Percentiles rank a stretch among this genome's conserved stretches.
These are phyloP conservation scores for Trichoderma breve DNA, from an alignment of 2,329 filamentous ascomycete genomes.

Conservation along the genomic window DNA sequence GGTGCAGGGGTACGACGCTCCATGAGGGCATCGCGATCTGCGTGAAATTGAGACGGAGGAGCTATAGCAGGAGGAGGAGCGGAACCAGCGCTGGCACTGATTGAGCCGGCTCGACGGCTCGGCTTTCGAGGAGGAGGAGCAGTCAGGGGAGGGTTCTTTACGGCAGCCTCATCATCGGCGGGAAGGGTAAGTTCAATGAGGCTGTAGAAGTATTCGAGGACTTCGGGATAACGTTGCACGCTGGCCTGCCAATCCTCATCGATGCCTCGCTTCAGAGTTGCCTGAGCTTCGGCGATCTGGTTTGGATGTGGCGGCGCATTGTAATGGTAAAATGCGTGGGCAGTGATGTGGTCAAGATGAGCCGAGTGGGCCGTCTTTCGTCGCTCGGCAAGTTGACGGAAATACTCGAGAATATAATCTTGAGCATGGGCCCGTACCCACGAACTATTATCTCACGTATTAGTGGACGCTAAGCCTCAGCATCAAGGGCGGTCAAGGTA, in stretches of 20 bases:
- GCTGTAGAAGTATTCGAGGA: conserved; percentile 77
- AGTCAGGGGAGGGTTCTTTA: conserved; percentile 60
- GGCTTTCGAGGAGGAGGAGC: conserved; percentile 51
- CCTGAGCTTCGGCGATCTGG: conserved; percentile 64
- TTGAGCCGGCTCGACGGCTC: conserved; percentile 39
- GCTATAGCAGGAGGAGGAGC: conserved; percentile 18
- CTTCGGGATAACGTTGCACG: conserved; percentile 74
- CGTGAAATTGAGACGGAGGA: conserved; percentile 28
- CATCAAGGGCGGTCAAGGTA: conserved; percentile 7
- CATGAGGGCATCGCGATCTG: conserved; percentile 25
- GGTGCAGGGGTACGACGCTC: conserved; percentile 19
- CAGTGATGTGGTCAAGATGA: conserved; percentile 55
- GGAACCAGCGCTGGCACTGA: conserved; percentile 36
- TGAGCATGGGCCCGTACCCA: conserved; percentile 66
- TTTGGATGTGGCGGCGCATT: conserved; percentile 56
- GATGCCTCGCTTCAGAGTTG: conserved; percentile 67
- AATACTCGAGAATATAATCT: conserved; percentile 67
- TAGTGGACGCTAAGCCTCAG: conserved; percentile 17
- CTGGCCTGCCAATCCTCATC: conserved; percentile 76
- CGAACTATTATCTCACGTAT: conserved; percentile 39
- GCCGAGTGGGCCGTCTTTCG: conserved; percentile 57
- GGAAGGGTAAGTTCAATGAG: conserved; percentile 67
- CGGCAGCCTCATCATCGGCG: conserved; percentile 56
- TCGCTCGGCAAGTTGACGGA: conserved; percentile 58
- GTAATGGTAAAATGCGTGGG: conserved; percentile 58